Evolutionary conservation across 1,284 basidiomycete genomes (phyloP).

Genomic region (Ganoderma boninense): DNA sequence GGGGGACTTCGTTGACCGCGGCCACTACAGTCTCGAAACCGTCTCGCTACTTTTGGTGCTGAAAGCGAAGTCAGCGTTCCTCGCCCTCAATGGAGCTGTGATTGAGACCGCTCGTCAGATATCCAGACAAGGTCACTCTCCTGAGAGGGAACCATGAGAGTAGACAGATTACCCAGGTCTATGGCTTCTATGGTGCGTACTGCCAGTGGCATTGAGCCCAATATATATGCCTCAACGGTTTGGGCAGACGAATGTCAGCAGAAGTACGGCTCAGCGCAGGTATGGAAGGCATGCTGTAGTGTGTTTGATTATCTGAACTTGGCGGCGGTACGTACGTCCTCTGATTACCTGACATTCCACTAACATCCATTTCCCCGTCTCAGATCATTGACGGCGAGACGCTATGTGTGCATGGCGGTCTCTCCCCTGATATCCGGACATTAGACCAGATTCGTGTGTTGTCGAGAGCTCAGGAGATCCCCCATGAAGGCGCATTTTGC

Average conservation of each 20-base stretch:
- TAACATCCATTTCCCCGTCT: background rate
- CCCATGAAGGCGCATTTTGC: constrained; percentile 98
- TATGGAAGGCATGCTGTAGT: constrained; percentile 96
- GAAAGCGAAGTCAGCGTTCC: constrained; percentile 80
- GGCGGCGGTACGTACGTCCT: constrained; percentile 76
- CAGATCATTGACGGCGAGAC: constrained; percentile 94
- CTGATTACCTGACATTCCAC: background rate
- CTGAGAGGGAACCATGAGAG: constrained; percentile 96
- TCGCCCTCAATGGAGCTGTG: background rate
- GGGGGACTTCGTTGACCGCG: constrained; percentile 98
- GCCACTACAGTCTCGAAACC: constrained; percentile 97
- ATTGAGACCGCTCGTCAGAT: constrained; percentile 54
- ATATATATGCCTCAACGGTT: background rate
- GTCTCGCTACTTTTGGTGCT: constrained; percentile 89
- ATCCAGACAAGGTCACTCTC: constrained; percentile 92
- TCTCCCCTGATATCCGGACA: constrained; percentile 92
- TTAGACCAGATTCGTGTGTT: constrained; percentile 93
- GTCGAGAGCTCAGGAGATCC: constrained; percentile 93
- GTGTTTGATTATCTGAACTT: constrained; percentile 96
- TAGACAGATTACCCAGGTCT: constrained; percentile 97
- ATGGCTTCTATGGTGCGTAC: constrained; percentile 93
- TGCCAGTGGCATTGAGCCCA: background rate
- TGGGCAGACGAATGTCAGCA: constrained; percentile 91
- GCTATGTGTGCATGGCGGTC: constrained; percentile 92
- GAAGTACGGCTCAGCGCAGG: constrained; percentile 93